Conservation (phyloP, 352 stramenopile species). For the Aphanomyces euteiches region DNA sequence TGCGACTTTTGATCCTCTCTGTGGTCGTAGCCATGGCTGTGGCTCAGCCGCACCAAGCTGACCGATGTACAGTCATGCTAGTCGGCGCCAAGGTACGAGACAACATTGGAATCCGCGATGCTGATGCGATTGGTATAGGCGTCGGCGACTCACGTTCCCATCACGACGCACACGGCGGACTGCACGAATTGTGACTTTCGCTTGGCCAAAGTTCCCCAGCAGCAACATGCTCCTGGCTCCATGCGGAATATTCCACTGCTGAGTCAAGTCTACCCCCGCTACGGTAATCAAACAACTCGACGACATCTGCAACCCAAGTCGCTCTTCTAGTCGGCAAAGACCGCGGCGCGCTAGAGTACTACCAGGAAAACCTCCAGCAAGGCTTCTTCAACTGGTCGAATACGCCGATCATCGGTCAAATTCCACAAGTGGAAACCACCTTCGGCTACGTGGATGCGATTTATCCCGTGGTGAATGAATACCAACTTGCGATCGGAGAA, state of each 20-base stretch:
- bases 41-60: background rate
- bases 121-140: slow-evolving; percentile 36
- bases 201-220: slow-evolving; percentile 64
- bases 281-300: background rate
- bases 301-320: slow-evolving; percentile 47
- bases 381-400: slow-evolving; percentile 70
- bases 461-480: slow-evolving; percentile 84
- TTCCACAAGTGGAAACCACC: slow-evolving; percentile 59
- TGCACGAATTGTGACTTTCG: slow-evolving; percentile 82
- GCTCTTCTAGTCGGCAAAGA: slow-evolving; percentile 59
- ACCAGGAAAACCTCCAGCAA: slow-evolving; percentile 55
- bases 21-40: background rate
- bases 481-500: slow-evolving; percentile 78
- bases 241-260: slow-evolving; percentile 1
- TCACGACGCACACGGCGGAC: slow-evolving; percentile 83
- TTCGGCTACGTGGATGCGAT: slow-evolving; percentile 75
- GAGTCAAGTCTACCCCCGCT: slow-evolving; percentile 18
- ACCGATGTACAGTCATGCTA: slow-evolving; percentile 75
- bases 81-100: slow-evolving; percentile 58
- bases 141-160: slow-evolving; percentile 57
- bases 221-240: background rate
- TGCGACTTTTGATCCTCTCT: background rate
- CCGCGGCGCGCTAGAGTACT: slow-evolving; percentile 53
- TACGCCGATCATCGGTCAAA: slow-evolving; percentile 58
- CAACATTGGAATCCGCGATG: background rate